phyloP scores from a whole-genome alignment of 176 grass and related monocot species.

The Carex littledalei region DNA sequence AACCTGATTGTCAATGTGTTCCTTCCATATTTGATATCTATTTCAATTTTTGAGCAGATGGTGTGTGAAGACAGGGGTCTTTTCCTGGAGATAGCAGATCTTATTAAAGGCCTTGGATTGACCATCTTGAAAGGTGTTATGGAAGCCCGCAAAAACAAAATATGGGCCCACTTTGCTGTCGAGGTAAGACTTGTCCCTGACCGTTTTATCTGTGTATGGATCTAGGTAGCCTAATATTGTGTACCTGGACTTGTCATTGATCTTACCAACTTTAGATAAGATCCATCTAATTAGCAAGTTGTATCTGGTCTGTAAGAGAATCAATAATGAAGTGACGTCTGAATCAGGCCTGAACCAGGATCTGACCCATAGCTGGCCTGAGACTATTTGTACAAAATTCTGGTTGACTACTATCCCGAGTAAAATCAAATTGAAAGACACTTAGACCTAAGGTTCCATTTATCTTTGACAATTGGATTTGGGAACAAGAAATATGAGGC shows the following conservation, averaged over 20 bases:
- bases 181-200: slow-evolving; percentile 31
- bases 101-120: slow-evolving; percentile 50
- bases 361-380: not conserved
- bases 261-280: not conserved
- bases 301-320: not conserved
- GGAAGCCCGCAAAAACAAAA: slow-evolving; percentile 54
- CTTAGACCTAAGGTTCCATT: not conserved
- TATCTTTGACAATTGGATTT: not conserved
- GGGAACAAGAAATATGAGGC: not conserved
- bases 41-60: slow-evolving; percentile 33
- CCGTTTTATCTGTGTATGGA: not conserved
- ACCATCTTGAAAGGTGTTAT: slow-evolving; percentile 69
- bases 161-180: slow-evolving; percentile 59
- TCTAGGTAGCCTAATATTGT: not conserved
- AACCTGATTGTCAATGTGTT: not conserved
- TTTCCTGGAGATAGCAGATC: slow-evolving; percentile 62
- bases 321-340: not conserved
- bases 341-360: not conserved
- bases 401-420: not conserved
- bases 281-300: not conserved
- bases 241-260: not conserved
- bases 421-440: not conserved
- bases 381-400: not conserved
- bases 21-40: not conserved
- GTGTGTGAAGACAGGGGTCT: slow-evolving; percentile 58